Percentiles rank a stretch among this genome's conserved stretches.
These are phyloP conservation scores for Coniochaeta prunicola DNA, from an alignment of 2,329 filamentous ascomycete species.

Conservation along the genomic window DNA sequence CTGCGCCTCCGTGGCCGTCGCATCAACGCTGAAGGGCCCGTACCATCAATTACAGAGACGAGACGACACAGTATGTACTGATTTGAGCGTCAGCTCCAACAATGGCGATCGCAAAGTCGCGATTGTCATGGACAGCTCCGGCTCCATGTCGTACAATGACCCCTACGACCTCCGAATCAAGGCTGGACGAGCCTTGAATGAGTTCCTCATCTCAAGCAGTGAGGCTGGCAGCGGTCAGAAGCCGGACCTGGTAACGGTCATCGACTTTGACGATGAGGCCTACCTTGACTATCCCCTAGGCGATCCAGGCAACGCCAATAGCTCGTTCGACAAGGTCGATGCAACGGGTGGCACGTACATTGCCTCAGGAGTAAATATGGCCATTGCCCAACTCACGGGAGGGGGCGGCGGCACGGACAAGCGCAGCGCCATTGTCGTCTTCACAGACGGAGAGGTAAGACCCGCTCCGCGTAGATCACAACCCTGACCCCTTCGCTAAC, in stretches of 20 bases:
- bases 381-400: slow-evolving; percentile 9
- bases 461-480: neutral
- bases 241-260: slow-evolving; percentile 14
- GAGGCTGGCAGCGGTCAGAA: slow-evolving; percentile 10
- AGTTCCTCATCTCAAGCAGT: slow-evolving; percentile 13
- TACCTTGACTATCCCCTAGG: slow-evolving; percentile 9
- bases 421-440: slow-evolving; percentile 15
- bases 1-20: neutral
- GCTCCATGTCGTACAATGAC: slow-evolving; percentile 14
- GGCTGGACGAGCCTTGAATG: slow-evolving; percentile 13
- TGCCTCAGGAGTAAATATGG: slow-evolving; percentile 11
- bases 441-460: slow-evolving; percentile 15
- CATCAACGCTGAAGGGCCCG: neutral
- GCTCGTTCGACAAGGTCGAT: slow-evolving; percentile 7
- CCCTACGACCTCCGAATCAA: slow-evolving; percentile 12
- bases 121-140: slow-evolving; percentile 17
- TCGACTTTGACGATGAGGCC: slow-evolving; percentile 11
- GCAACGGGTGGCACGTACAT: slow-evolving; percentile 10
- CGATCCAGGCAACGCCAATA: slow-evolving; percentile 9
- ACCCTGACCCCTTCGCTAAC: neutral
- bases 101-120: slow-evolving; percentile 17
- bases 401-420: slow-evolving; percentile 10
- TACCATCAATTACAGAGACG: neutral
- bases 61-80: neutral
- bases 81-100: slow-evolving; percentile 4